A percentile compares a stretch with the other conserved stretches of the same genome.
Evolutionary conservation across 441 rosid species (phyloP).

Genomic region (Biscutella laevigata): DNA sequence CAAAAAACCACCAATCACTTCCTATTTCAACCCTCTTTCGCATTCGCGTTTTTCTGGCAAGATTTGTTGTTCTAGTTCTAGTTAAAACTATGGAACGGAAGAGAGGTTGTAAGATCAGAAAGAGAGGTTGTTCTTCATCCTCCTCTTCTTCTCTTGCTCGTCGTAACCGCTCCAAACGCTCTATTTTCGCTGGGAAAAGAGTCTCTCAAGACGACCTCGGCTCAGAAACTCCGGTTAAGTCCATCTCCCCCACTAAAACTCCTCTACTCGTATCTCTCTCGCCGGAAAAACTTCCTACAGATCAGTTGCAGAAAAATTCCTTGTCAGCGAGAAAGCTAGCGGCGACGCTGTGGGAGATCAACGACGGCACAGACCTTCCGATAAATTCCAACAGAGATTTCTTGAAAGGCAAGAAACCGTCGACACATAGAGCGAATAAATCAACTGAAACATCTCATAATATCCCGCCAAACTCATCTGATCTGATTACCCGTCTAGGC

Average conservation of each 20-base stretch:
- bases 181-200: slow-evolving; percentile 58
- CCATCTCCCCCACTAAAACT: slow-evolving; percentile 37
- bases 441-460: slow-evolving; percentile 17
- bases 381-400: slow-evolving; percentile 22
- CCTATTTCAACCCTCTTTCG: neutral
- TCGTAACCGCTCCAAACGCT: slow-evolving; percentile 62
- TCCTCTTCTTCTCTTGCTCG: slow-evolving; percentile 67
- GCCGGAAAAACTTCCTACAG: neutral
- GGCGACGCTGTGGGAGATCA: slow-evolving; percentile 81
- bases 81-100: slow-evolving; percentile 27
- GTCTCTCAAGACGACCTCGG: slow-evolving; percentile 25
- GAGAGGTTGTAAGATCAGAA: slow-evolving; percentile 62
- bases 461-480: slow-evolving; percentile 36
- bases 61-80: neutral
- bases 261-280: slow-evolving; percentile 21
- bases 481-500: slow-evolving; percentile 43
- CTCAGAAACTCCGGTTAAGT: slow-evolving; percentile 58
- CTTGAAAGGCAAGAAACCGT: slow-evolving; percentile 27
- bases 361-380: slow-evolving; percentile 37
- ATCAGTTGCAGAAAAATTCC: slow-evolving; percentile 28
- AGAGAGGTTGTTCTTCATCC: slow-evolving; percentile 76
- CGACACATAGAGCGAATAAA: slow-evolving; percentile 27
- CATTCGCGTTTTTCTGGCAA: neutral
- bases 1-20: neutral
- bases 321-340: slow-evolving; percentile 81